phyloP scores from a whole-genome alignment of 1,284 basidiomycete genomes.

The Singerocomus inundabilis region DNA sequence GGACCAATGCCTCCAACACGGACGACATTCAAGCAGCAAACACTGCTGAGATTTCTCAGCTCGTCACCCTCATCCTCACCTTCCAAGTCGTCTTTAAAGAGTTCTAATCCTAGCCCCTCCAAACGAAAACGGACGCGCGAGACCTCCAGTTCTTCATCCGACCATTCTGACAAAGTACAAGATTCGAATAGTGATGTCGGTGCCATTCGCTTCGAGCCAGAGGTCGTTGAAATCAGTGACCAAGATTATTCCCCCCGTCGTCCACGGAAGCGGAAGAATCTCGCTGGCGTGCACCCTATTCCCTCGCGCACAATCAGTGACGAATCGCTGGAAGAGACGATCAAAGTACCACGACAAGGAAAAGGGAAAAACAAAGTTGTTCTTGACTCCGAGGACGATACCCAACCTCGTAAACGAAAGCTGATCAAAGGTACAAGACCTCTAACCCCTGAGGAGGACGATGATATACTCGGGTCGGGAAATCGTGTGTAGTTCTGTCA shows the following conservation, averaged over 20 bases:
- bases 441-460: constrained; percentile 45
- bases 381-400: constrained; percentile 32
- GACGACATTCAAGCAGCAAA: constrained; percentile 29
- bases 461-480: constrained; percentile 54
- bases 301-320: constrained; percentile 27
- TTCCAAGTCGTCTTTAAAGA: constrained; percentile 8
- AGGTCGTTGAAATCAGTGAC: constrained; percentile 34
- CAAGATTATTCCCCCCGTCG: constrained; percentile 35
- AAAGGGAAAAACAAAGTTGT: constrained; percentile 21
- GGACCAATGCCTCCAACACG: constrained; percentile 18
- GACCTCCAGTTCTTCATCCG: constrained; percentile 12
- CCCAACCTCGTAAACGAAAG: constrained; percentile 40
- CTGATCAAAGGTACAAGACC: constrained; percentile 50
- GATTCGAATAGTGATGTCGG: constrained; percentile 44
- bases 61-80: constrained; percentile 28
- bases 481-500: constrained; percentile 40
- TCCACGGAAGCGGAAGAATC: constrained; percentile 32
- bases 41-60: constrained; percentile 30
- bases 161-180: constrained; percentile 17
- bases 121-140: constrained; percentile 16
- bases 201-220: constrained; percentile 49
- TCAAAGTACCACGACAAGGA: constrained; percentile 14
- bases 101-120: constrained; percentile 11
- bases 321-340: constrained; percentile 22
- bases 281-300: constrained; percentile 19